These are phyloP conservation scores for Manihot esculenta DNA, from an alignment of 441 rosid species.

Conservation along the genomic window DNA sequence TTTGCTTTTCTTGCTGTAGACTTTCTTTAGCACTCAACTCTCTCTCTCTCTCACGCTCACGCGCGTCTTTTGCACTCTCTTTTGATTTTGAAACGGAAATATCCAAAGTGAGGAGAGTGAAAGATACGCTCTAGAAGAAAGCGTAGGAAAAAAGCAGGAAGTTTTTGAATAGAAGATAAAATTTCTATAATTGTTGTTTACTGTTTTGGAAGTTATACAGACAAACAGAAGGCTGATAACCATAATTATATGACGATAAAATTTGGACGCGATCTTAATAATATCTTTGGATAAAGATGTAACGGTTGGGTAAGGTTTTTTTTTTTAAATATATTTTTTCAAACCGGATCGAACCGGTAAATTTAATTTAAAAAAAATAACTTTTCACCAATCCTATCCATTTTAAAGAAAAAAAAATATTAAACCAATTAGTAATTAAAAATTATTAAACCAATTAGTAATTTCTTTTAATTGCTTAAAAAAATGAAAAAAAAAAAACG, in stretches of 20 bases:
- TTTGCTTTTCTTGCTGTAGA: neutral
- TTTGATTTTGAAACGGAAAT: neutral
- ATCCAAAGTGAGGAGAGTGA: neutral
- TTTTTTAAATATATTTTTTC: no score
- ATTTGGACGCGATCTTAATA: conserved; percentile 18
- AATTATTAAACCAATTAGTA: no score
- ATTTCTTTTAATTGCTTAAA: no score
- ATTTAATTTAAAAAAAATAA: no score
- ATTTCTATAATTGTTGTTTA: neutral
- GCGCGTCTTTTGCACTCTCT: no score
- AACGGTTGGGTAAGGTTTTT: conserved; percentile 51
- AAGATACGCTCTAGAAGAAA: neutral
- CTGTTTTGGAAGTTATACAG: conserved; percentile 44
- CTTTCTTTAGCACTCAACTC: neutral
- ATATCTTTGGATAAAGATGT: conserved; percentile 46
- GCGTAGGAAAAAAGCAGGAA: neutral
- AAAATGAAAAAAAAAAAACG: no score
- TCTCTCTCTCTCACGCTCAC: no score
- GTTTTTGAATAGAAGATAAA: neutral
- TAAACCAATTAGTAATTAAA: no score
- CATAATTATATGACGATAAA: conserved; percentile 24
- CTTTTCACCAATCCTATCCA: no score
- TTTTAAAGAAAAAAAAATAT: no score
- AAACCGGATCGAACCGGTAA: no score
- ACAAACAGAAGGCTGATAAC: conserved; percentile 31